These are phyloP conservation scores for Crucihimalaya himalaica DNA, from an alignment of 345 rosid genomes.

Conservation along the genomic window DNA sequence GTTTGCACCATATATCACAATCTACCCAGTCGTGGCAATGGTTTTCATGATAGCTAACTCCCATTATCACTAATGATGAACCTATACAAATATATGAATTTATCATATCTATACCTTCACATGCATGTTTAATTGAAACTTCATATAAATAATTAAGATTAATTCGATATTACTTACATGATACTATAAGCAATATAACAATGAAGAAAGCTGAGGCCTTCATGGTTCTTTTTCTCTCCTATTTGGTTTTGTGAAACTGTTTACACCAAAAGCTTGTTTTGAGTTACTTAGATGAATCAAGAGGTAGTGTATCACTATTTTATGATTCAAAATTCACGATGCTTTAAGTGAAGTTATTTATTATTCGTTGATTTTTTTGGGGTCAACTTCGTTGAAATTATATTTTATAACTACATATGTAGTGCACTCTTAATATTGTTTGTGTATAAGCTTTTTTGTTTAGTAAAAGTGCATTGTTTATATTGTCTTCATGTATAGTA, in stretches of 20 bases:
- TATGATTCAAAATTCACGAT: too few relatives aligned
- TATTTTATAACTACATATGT: too few relatives aligned
- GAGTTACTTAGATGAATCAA: too few relatives aligned
- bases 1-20: constrained; percentile 29
- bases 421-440: too few relatives aligned
- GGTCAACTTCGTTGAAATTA: too few relatives aligned
- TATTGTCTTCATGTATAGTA: too few relatives aligned
- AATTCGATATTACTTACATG: constrained; percentile 20
- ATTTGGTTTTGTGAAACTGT: constrained; percentile 11
- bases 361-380: too few relatives aligned
- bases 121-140: not conserved
- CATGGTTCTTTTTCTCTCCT: constrained; percentile 6
- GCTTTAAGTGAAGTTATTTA: too few relatives aligned
- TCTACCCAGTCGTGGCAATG: constrained; percentile 18
- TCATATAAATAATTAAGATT: too few relatives aligned
- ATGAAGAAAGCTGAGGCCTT: constrained; percentile 20
- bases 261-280: not conserved
- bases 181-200: constrained; percentile 23
- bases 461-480: too few relatives aligned
- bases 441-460: too few relatives aligned
- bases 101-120: not conserved
- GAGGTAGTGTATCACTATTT: too few relatives aligned
- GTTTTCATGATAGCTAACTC: constrained; percentile 5
- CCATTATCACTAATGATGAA: constrained; percentile 18
- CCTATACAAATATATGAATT: not conserved